Evolutionary conservation across 1,284 basidiomycete species (phyloP), one percentile per base, ranked within the genome.

Genomic region (Melampsora occidentalis): DNA sequence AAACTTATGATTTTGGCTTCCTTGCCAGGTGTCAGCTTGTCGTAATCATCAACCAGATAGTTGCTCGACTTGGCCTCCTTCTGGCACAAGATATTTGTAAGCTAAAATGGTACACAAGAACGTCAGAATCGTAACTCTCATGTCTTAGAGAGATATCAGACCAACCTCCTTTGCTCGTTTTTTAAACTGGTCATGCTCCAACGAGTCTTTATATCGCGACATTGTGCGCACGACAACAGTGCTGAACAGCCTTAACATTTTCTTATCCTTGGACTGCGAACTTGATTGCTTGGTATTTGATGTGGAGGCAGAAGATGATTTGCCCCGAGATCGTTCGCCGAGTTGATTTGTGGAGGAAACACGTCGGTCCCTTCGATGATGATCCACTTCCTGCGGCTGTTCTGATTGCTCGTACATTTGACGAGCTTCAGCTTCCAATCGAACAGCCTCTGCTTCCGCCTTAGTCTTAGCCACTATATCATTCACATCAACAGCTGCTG

Each of bases 31-130:
- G 92, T 89, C 12, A 99, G 86, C 12, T 66, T 66, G 7, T 94
- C 91, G 63, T 94, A 86, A 65, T 87, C 87, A 42, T 87, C 87
- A 31, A 90, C 87, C 76, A 86, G 87, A 82, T 91, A 96, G 49
- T 87, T 88, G n/a, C 88, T 84, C 3, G 91, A 90, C 82, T 93
- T 94, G 85, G 94, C 95, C 86, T 99, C 97, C 84, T 97, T 98
- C 76, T 93, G 90, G 20, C 90, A 87, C 70, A 99, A 90, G 46
- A 91, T 83, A 77, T 90, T 86, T 0, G 94, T 92, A 76, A 93
- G 85, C 90, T 92, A 48, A 28, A 64, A 33, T 35, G 70, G 51
- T 18, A 51, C 33, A 39, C 25, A 39, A 59, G 53, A 39, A 46
- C 28, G 28, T 59, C 28, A 59, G 53, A 22, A 59, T 25, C 53